Conservation (phyloP, 2,329 filamentous ascomycete species). For the Penicillium sp. region DNA sequence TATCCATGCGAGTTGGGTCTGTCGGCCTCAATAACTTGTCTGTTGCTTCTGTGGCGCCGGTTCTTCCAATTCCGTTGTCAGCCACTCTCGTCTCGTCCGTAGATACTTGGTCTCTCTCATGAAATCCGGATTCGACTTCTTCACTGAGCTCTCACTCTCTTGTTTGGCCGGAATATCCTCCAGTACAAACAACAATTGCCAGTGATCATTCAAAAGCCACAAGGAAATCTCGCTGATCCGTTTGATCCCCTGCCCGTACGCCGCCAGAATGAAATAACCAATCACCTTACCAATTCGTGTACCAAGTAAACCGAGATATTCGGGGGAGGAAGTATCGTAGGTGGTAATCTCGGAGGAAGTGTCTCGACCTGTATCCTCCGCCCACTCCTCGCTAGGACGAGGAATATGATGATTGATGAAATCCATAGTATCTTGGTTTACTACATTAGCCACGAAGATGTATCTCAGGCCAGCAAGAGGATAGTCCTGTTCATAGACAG, state of each 20-base stretch:
- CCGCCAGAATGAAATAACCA: background rate
- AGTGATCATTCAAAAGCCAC: background rate
- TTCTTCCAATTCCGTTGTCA: no score
- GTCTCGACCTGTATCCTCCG: no score
- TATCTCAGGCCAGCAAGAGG: background rate
- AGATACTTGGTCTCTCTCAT: no score
- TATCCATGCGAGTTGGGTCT: no score
- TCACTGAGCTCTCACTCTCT: no score
- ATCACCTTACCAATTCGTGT: background rate
- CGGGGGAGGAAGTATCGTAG: background rate
- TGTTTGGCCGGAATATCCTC: background rate
- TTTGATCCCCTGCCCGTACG: background rate
- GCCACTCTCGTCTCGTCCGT: no score
- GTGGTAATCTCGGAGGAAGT: background rate
- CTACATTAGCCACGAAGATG: background rate
- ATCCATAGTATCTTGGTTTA: background rate
- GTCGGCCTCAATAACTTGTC: no score
- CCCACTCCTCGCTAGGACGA: background rate
- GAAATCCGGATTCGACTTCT: no score
- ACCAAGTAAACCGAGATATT: background rate
- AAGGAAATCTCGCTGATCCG: background rate
- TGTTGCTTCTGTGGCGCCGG: no score
- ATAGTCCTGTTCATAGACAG: background rate
- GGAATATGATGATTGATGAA: background rate
- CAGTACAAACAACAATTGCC: background rate